A percentile compares a stretch with the other conserved stretches of the same genome.
Evolutionary conservation across 192 early-diverging fungal species (phyloP).

Genomic region (Mortierella alpina): DNA sequence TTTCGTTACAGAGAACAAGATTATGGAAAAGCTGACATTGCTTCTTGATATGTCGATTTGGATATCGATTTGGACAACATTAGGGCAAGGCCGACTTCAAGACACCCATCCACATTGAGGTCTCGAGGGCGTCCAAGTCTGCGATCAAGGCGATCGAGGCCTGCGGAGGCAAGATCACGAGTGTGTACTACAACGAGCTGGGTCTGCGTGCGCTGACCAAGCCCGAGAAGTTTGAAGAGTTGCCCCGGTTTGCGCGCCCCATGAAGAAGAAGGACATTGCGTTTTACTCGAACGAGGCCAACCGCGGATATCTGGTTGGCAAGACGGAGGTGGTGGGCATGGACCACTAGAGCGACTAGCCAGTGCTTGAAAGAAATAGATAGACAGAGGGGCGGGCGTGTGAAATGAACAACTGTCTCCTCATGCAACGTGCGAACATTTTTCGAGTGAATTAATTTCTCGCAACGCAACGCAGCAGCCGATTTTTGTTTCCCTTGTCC

Average conservation of each 20-base stretch:
- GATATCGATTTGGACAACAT: background rate
- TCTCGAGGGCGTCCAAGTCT: conserved; percentile 79
- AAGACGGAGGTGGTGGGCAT: conserved; percentile 49
- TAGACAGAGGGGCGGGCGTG: too few relatives aligned
- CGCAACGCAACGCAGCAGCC: too few relatives aligned
- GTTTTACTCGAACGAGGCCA: conserved; percentile 73
- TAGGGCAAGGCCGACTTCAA: conserved; percentile 85
- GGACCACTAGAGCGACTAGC: conserved; percentile 24
- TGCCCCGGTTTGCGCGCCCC: conserved; percentile 77
- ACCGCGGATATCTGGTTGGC: conserved; percentile 80
- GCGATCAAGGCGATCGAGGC: conserved; percentile 87
- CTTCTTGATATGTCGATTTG: background rate
- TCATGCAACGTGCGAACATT: too few relatives aligned
- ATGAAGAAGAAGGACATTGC: conserved; percentile 70
- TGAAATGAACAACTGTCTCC: too few relatives aligned
- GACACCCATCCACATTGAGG: conserved; percentile 84
- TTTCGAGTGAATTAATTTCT: too few relatives aligned
- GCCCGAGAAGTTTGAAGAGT: conserved; percentile 80
- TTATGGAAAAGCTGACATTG: background rate
- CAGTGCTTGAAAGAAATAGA: too few relatives aligned
- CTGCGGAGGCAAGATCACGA: conserved; percentile 83
- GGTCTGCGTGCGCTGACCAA: conserved; percentile 80
- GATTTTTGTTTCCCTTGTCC: too few relatives aligned
- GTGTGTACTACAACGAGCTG: conserved; percentile 82
- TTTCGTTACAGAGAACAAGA: background rate